Conservation (phyloP, 331 rosid genomes). For the Telfairia occidentalis region DNA sequence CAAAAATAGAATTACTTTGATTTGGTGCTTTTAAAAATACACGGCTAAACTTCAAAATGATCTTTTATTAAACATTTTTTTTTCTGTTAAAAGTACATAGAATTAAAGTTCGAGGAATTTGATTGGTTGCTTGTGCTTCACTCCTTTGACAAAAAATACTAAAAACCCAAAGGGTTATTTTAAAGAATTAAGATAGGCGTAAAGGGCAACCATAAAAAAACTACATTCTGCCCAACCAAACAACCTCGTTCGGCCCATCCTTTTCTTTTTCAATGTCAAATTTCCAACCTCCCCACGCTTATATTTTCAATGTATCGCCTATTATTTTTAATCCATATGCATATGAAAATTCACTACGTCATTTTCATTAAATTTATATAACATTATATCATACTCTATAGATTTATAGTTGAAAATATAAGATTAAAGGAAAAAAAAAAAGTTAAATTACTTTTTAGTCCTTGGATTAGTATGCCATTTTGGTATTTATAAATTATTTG, state of each 20-base stretch:
- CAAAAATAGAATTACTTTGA: too few species aligned
- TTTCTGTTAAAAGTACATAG: too few species aligned
- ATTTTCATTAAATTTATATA: too few species aligned
- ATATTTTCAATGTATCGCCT: neutral
- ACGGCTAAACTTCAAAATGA: too few species aligned
- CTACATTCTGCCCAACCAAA: conserved; percentile 9
- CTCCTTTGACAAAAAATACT: neutral
- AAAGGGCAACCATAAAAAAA: neutral
- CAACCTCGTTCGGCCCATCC: neutral
- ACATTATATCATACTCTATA: neutral
- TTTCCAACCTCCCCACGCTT: neutral
- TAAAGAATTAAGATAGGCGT: neutral
- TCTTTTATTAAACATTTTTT: too few species aligned
- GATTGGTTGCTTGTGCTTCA: neutral
- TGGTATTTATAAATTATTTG: too few species aligned
- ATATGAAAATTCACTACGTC: too few species aligned
- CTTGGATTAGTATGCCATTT: too few species aligned
- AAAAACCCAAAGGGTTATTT: neutral
- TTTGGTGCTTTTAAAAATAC: too few species aligned
- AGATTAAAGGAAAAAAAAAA: too few species aligned
- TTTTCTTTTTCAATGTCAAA: neutral
- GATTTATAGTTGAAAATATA: too few species aligned
- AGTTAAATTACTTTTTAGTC: too few species aligned
- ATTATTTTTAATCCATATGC: neutral
- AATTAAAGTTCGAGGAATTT: neutral